Evolutionary conservation across 2,329 filamentous ascomycete species (phyloP), one percentile per base, ranked within the genome.

Genomic region (Fusarium multiceps): DNA sequence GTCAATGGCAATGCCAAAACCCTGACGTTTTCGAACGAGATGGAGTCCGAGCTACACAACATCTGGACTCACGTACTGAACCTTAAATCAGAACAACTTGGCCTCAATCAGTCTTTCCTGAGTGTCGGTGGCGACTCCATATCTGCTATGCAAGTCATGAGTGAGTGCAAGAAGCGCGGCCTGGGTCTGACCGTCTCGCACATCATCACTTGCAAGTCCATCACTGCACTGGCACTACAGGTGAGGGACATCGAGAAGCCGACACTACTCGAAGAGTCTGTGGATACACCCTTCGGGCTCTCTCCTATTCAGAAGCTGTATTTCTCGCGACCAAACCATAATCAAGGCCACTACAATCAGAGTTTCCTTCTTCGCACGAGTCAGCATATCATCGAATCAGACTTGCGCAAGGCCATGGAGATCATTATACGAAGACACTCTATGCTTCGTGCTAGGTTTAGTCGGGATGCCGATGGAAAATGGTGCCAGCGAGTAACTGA

Each of bases 81-180:
- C 27, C 72, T 74, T 41, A 71, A 68, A 7, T 7, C 2, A 2
- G 72, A 74, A 10, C 70, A 74, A 43, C 68, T 74, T 32, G 50
- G 69, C 2, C 55, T 72, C 7, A 12, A 21, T 0, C 70, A 66
- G 8, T 77, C 77, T 41, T 83, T 83, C 65, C 69, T 82, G 23
- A 72, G 73, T 18, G 70, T 82, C 2, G 82, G 82, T 2, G 82
- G 82, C 7, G 82, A 84, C 55, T 83, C 82, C 6, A 82, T 83
- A 41, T 76, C 74, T 0, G 80, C 82, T 4, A 83, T 83, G 78
- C 75, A 78, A 11, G 74, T 81, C 1, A 77, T 78, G 50, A 81
- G 85, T 10, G 72, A 77, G 47, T 78, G 76, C 23, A 75, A 73
- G 51, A 74, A 76, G 28, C 72, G 71, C 0, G 72, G 72, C 0